Conservation (phyloP, 2,329 filamentous ascomycete genomes). For the Myotisia sp. region DNA sequence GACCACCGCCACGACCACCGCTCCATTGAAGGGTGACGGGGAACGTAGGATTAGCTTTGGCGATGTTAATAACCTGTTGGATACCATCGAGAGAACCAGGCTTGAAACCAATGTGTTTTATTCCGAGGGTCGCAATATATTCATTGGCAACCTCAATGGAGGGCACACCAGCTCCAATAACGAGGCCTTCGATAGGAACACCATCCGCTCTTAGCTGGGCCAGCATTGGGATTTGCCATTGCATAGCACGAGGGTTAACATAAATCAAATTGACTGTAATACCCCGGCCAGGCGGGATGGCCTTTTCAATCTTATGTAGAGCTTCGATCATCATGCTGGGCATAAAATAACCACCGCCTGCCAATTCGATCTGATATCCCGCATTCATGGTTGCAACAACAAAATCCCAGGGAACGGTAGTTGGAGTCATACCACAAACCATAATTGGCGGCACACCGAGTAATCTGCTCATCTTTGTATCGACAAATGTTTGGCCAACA, state of each 20-base stretch:
- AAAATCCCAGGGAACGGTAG: conserved; percentile 81
- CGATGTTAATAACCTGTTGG: conserved; percentile 80
- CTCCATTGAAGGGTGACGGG: conserved; percentile 93
- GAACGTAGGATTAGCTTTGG: conserved; percentile 84
- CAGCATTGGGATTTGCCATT: conserved; percentile 79
- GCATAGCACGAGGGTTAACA: conserved; percentile 77
- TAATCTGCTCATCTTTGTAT: conserved; percentile 88
- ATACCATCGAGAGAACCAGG: conserved; percentile 80
- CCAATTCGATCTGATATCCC: conserved; percentile 86
- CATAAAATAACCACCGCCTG: conserved; percentile 78
- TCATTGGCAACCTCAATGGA: conserved; percentile 87
- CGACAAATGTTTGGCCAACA: conserved; percentile 75
- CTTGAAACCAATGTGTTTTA: conserved; percentile 92
- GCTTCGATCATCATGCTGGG: conserved; percentile 70
- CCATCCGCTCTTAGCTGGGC: conserved; percentile 68
- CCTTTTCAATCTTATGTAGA: conserved; percentile 68
- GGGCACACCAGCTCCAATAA: conserved; percentile 84
- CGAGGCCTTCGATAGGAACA: conserved; percentile 79
- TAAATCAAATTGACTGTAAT: conserved; percentile 88
- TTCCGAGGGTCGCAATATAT: conserved; percentile 80
- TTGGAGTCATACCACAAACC: conserved; percentile 88
- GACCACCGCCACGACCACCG: conserved; percentile 80
- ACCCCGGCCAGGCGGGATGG: conserved; percentile 70
- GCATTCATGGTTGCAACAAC: conserved; percentile 86
- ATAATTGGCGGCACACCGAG: conserved; percentile 75